Evolutionary conservation across 371 early-diverging fungal genomes (phyloP).

Genomic region (Conidiobolus coronatus): DNA sequence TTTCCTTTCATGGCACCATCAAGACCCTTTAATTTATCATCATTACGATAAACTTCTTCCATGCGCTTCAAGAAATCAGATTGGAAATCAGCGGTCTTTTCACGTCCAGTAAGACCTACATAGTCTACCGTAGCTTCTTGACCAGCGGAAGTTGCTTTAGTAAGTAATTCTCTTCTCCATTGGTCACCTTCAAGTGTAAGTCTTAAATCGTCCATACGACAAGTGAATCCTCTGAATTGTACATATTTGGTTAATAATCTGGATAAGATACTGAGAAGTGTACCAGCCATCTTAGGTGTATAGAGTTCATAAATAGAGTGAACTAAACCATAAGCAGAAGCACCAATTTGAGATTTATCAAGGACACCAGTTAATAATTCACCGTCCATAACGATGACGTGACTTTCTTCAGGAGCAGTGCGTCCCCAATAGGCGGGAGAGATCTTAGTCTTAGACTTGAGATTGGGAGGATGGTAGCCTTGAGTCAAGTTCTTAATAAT

Average conservation of each 20-base stretch:
- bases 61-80: conserved; percentile 39
- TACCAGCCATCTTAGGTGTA: conserved; percentile 79
- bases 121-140: conserved; percentile 42
- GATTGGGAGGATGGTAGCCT: conserved; percentile 50
- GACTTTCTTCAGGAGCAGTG: conserved; percentile 56
- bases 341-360: conserved; percentile 97
- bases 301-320: conserved; percentile 96
- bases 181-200: conserved; percentile 65
- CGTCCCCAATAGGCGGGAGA: conserved; percentile 71
- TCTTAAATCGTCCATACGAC: conserved; percentile 97
- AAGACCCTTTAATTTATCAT: conserved; percentile 69
- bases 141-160: conserved; percentile 26
- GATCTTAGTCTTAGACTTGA: conserved; percentile 71
- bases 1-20: conserved; percentile 76
- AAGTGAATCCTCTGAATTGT: conserved; percentile 84
- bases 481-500: conserved; percentile 68
- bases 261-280: conserved; percentile 80
- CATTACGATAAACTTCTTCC: conserved; percentile 62
- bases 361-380: conserved; percentile 82
- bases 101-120: conserved; percentile 33
- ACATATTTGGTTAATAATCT: conserved; percentile 85
- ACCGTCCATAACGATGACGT: conserved; percentile 64
- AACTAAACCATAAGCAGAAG: conserved; percentile 78
- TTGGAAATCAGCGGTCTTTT: conserved; percentile 11
- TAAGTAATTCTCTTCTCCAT: conserved; percentile 41